Evolutionary conservation across 139 green algal species (phyloP), one percentile per base, ranked within the genome.

Genomic region (Spirogloea muscicola): DNA sequence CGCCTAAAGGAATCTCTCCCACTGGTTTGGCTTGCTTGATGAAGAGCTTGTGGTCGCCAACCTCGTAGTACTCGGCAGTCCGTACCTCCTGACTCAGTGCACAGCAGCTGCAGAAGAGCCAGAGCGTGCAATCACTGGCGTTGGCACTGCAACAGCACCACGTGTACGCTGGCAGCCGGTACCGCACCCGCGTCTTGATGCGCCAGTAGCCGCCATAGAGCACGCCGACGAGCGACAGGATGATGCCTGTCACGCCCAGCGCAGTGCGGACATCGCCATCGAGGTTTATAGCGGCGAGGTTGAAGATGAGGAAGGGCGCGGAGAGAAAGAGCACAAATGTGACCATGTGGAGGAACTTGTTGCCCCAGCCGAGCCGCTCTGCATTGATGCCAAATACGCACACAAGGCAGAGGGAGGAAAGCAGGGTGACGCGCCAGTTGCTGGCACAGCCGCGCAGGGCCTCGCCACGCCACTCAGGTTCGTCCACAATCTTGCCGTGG

Each of bases 81-180:
- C 67, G 46, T 42, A 75, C 49, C 48, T 75, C 67, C 67, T 75
- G 67, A 57, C 67, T 66, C n/a, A 75, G 67, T 3, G 67, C 67
- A 13, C 67, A 75, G 10, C 43, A 49, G 27, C 48, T 29, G 48
- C 67, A 75, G 25, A 37, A 33, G 0, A 75, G 21, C 67, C 67
- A 75, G 1, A 16, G 1, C 10, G 6, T 29, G 42, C 25, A 44
- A 31, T 75, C 67, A 27, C 48, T 67, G 9, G 33, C n/a, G 2
- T 18, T 18, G 5, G 25, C 29, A 34, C 36, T 29, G 3, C 67
- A 3, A 42, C 46, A 67, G n/a, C 16, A 18, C 27, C 51, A 77
- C 18, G 39, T 27, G 7, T 55, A 36, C 10, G 33, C 36, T 2
- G 68, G 68, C 51, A 77, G 46, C 7, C 38, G 29, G 51, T 57